These are phyloP conservation scores for Heliocybe sulcata DNA, from an alignment of 1,284 basidiomycete genomes.

Conservation along the genomic window DNA sequence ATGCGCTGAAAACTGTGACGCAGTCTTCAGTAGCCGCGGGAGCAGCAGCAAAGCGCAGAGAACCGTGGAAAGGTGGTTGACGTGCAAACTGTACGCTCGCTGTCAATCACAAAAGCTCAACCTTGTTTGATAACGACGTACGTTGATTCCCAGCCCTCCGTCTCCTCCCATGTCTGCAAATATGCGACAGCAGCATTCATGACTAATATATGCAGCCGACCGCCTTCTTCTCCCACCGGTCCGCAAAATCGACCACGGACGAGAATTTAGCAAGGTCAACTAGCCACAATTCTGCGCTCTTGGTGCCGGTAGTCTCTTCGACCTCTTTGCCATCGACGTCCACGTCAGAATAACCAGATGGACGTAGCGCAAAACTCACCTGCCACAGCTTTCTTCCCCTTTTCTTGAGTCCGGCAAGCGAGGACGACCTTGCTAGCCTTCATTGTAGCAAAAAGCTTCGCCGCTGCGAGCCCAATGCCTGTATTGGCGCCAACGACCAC, in stretches of 20 bases:
- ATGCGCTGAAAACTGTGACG: slow-evolving; percentile 2
- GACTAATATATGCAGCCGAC: slow-evolving; percentile 24
- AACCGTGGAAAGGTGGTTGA: slow-evolving; percentile 22
- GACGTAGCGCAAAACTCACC: slow-evolving; percentile 10
- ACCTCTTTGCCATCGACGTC: slow-evolving; percentile 14
- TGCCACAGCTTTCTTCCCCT: slow-evolving; percentile 16
- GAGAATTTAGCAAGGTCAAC: slow-evolving; percentile 23
- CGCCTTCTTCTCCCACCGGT: slow-evolving; percentile 18
- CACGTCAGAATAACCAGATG: not conserved
- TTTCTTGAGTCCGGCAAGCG: slow-evolving; percentile 19
- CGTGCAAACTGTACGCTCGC: slow-evolving; percentile 16
- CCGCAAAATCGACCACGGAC: slow-evolving; percentile 22
- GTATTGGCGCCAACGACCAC: slow-evolving; percentile 26
- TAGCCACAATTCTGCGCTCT: slow-evolving; percentile 16
- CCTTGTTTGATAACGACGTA: slow-evolving; percentile 7
- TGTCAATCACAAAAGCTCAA: not conserved
- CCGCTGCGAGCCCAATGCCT: slow-evolving; percentile 26
- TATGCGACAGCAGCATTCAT: slow-evolving; percentile 18
- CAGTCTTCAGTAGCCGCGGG: slow-evolving; percentile 16
- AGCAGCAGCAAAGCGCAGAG: slow-evolving; percentile 20
- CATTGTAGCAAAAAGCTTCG: slow-evolving; percentile 24
- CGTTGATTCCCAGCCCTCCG: slow-evolving; percentile 25
- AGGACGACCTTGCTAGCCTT: slow-evolving; percentile 21
- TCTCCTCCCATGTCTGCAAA: slow-evolving; percentile 14
- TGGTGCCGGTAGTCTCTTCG: slow-evolving; percentile 17